Conservation (phyloP, 257 asterid species). For the Ballota nigra region DNA sequence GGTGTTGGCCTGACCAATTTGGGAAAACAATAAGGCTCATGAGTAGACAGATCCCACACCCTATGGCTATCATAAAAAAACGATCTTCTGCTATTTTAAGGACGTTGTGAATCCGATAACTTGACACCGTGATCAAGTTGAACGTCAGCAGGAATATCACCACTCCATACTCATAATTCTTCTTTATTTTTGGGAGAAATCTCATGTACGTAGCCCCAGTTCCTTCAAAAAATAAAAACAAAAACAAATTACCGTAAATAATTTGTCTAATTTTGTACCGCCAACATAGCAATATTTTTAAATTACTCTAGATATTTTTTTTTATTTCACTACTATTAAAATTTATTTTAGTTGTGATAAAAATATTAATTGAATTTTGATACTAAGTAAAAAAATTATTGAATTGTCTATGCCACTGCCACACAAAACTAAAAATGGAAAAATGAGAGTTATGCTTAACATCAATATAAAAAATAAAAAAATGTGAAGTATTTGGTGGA, state of each 20-base stretch:
- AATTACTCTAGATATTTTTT: too few species aligned
- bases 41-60: conserved; percentile 77
- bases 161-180: conserved; percentile 84
- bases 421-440: too few species aligned
- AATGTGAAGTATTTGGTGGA: too few species aligned
- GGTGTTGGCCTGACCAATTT: conserved; percentile 92
- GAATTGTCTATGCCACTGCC: too few species aligned
- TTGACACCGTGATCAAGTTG: conserved; percentile 80
- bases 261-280: too few species aligned
- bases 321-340: too few species aligned
- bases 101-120: conserved; percentile 69
- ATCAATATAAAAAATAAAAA: too few species aligned
- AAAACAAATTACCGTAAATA: background rate
- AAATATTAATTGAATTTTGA: too few species aligned
- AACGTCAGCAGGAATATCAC: conserved; percentile 91
- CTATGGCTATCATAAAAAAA: conserved; percentile 69
- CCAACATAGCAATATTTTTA: too few species aligned
- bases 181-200: conserved; percentile 76
- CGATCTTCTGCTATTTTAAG: conserved; percentile 70
- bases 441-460: too few species aligned
- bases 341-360: too few species aligned
- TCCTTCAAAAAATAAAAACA: conserved; percentile 18
- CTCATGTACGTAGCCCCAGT: conserved; percentile 63
- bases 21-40: conserved; percentile 85
- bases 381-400: too few species aligned